These are phyloP conservation scores for Agapanthus africanus DNA, from an alignment of 106 monocot genomes.

Conservation along the genomic window DNA sequence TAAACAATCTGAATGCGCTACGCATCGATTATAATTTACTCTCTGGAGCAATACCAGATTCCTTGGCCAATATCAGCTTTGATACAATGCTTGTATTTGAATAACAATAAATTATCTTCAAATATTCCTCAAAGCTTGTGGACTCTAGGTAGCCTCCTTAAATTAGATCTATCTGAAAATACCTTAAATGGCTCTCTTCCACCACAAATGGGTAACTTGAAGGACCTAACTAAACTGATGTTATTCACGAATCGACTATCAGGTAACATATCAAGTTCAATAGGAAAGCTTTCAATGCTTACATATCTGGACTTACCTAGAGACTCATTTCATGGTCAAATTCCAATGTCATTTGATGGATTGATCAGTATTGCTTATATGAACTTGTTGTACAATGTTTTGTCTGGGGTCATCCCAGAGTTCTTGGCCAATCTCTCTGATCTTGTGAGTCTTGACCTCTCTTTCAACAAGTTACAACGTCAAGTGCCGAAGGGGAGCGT, in stretches of 20 bases:
- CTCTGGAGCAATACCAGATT: neutral
- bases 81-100: neutral
- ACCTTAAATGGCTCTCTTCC: neutral
- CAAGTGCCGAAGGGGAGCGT: neutral
- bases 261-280: neutral
- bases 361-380: neutral
- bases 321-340: conserved; percentile 1
- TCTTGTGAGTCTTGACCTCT: neutral
- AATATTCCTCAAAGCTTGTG: neutral
- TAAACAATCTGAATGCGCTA: neutral
- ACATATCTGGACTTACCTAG: neutral
- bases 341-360: conserved; percentile 2
- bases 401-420: conserved; percentile 12
- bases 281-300: neutral
- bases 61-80: neutral
- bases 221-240: neutral
- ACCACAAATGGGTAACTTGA: neutral
- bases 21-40: neutral
- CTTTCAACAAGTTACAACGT: neutral
- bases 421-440: neutral
- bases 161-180: neutral
- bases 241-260: neutral
- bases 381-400: conserved; percentile 8
- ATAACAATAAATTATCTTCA: neutral
- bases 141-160: neutral